These are phyloP conservation scores for Cupressus sempervirens DNA, from an alignment of 75 land plant genomes.

Conservation along the genomic window DNA sequence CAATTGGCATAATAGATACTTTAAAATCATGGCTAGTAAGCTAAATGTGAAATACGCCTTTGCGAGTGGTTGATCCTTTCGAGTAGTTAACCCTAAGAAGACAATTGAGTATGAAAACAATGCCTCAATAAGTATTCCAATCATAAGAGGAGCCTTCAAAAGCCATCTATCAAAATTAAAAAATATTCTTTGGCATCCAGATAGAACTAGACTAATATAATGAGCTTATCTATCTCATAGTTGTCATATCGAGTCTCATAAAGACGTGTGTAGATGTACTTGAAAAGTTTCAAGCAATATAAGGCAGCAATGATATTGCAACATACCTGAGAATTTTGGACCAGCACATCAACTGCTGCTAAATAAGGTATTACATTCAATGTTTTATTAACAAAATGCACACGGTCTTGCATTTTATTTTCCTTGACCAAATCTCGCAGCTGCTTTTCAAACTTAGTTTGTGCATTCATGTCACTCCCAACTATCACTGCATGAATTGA, in stretches of 20 bases:
- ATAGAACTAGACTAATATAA: background rate
- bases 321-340: slow-evolving; percentile 89
- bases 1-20: background rate
- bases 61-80: background rate
- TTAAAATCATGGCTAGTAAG: background rate
- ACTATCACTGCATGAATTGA: slow-evolving; percentile 77
- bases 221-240: background rate
- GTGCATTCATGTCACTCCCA: slow-evolving; percentile 82
- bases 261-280: background rate
- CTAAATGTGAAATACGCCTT: background rate
- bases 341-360: slow-evolving; percentile 89
- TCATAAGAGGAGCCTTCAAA: background rate
- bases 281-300: background rate
- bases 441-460: slow-evolving; percentile 63
- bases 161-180: background rate
- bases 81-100: background rate
- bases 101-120: background rate
- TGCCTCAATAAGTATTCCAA: background rate
- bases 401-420: slow-evolving; percentile 55
- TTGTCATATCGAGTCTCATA: background rate
- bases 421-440: slow-evolving; percentile 60
- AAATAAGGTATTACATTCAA: slow-evolving; percentile 79
- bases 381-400: slow-evolving; percentile 89
- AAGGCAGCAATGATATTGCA: background rate
- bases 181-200: background rate